Base-by-base conservation (phyloP, 2,329 filamentous ascomycete species). In the Fusarium marasasianum region DNA sequence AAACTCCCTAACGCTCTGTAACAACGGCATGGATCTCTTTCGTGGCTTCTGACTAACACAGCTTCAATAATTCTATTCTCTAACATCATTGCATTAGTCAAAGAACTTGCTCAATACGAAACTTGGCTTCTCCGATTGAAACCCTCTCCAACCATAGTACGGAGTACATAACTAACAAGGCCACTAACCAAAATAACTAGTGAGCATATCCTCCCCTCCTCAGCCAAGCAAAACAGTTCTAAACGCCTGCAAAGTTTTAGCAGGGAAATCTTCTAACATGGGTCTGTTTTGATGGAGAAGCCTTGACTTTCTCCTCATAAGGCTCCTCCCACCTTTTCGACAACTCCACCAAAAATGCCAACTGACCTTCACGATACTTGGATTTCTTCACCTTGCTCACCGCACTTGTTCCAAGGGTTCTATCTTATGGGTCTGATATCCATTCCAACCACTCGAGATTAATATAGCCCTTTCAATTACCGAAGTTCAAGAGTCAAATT, bases 291-390 rank as follows among this genome's bases (percentile, higher is more conserved):
- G 66, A 65, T 69, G 66, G 38, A 53, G 58, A 69, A 64, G 29
- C 58, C 57, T 54, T 61, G 66, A 37, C 64, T 41, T 66, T 66
- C 62, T 72, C 63, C 62, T 66, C 63, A 63, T 66, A 41, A 70
- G 63, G 38, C 66, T 72, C 71, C 71, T 72, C 73, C 75, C 67
- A 71, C 63, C 60, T 56, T 69, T 41, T 51, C 47, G 37, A 41
- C 43, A 74, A 66, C 76, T 75, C 77, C 76, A 75, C 72, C 71
- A 63, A 61, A 43, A 63, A 66, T 68, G 53, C 61, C 63, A 60
- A 74, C n/a, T 55, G 62, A 59, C 43, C 56, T 70, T 77, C 69
- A 69, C 63, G 75, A 77, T 77, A 72, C 56, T 67, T 69, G 47
- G 26, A 63, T 64, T 65, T 67, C 64, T 61, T 69, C 51, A 44